These are phyloP conservation scores for Zygnema cylindricum DNA, from an alignment of 139 green algal genomes.

Conservation along the genomic window DNA sequence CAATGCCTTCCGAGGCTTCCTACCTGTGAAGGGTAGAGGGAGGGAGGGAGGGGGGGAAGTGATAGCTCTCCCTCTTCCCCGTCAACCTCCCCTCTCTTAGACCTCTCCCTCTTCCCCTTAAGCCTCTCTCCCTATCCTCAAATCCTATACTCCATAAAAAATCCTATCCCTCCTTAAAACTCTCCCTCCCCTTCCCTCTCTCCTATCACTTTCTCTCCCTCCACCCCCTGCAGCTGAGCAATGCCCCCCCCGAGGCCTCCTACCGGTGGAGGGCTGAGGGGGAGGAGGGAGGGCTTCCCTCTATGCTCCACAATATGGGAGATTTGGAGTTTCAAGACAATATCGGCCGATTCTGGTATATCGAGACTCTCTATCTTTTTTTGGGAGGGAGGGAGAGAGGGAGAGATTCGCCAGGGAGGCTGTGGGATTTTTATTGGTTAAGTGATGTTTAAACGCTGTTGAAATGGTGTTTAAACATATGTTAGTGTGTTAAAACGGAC, in stretches of 20 bases:
- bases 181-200: too few relatives aligned
- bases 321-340: conserved; percentile 5
- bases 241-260: background rate
- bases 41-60: background rate
- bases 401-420: too few relatives aligned
- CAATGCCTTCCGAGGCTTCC: background rate
- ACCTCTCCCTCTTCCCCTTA: too few relatives aligned
- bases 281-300: background rate
- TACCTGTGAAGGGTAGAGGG: background rate
- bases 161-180: background rate
- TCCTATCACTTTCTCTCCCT: too few relatives aligned
- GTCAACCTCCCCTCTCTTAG: too few relatives aligned
- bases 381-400: too few relatives aligned
- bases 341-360: background rate
- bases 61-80: background rate
- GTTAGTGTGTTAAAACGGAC: too few relatives aligned
- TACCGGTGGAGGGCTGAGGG: background rate
- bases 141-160: background rate
- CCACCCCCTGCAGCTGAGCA: background rate
- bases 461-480: too few relatives aligned
- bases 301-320: conserved; percentile 1
- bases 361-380: too few relatives aligned
- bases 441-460: too few relatives aligned
- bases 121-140: background rate
- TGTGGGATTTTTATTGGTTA: too few relatives aligned